These are phyloP conservation scores for Erodium maritimum DNA, from an alignment of 345 rosid genomes.

Conservation along the genomic window DNA sequence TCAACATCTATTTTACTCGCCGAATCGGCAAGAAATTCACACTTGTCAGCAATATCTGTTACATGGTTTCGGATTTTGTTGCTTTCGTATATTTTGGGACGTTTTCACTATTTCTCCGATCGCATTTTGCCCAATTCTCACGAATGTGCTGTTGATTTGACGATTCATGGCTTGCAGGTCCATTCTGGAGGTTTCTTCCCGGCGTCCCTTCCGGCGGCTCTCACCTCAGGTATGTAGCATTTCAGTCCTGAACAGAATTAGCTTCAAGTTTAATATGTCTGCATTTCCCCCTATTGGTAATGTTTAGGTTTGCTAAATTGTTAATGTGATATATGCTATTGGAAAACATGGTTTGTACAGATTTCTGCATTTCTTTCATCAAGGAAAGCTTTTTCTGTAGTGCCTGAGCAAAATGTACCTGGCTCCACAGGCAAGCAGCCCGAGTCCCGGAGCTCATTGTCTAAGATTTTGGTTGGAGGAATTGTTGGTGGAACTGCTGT, in stretches of 20 bases:
- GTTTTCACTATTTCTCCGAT: neutral
- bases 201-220: constrained; percentile 33
- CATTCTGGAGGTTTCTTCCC: constrained; percentile 47
- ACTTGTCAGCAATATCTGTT: no score
- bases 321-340: neutral
- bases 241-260: neutral
- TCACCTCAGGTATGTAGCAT: constrained; percentile 34
- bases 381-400: constrained; percentile 39
- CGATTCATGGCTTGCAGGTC: constrained; percentile 30
- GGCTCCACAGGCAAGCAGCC: constrained; percentile 32
- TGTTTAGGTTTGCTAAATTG: neutral
- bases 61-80: no score
- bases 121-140: neutral
- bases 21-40: no score
- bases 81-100: no score
- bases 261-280: neutral
- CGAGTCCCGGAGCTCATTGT: constrained; percentile 27
- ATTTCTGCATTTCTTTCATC: constrained; percentile 29
- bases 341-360: constrained; percentile 17
- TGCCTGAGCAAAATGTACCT: constrained; percentile 33
- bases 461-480: constrained; percentile 39
- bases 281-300: neutral
- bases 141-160: neutral
- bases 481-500: constrained; percentile 34
- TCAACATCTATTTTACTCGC: no score